phyloP scores from a whole-genome alignment of 176 grass and related monocot species.

The Panicum miliaceum region DNA sequence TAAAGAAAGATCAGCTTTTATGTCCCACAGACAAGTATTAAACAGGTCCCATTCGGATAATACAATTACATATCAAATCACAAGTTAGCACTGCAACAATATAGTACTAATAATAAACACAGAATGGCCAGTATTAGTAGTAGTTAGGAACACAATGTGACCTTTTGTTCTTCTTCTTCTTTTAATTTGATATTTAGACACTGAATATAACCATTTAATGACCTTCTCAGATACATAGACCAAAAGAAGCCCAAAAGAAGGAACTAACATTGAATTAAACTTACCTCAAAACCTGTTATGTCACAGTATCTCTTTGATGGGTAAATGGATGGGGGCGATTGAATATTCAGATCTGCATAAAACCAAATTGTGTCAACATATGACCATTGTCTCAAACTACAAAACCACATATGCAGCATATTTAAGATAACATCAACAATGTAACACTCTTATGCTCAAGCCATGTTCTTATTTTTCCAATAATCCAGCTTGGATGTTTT shows the following conservation, averaged over 20 bases:
- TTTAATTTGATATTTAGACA: conserved; percentile 5
- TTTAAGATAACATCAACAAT: not conserved
- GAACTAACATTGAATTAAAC: conserved; percentile 30
- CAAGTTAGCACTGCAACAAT: not conserved
- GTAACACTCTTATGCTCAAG: not conserved
- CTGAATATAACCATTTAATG: conserved; percentile 14
- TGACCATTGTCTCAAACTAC: not conserved
- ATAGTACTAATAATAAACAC: not conserved
- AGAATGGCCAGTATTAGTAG: not conserved
- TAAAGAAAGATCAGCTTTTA: not conserved
- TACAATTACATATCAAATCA: not conserved
- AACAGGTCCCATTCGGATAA: not conserved
- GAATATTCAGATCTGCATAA: conserved; percentile 86
- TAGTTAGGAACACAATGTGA: not conserved
- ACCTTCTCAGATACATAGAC: not conserved
- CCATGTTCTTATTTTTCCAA: not conserved
- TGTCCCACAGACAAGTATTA: not conserved
- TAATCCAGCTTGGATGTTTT: not conserved
- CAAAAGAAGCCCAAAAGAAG: not conserved
- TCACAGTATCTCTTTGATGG: conserved; percentile 97
- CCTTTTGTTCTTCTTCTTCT: not conserved
- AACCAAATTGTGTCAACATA: conserved; percentile 9
- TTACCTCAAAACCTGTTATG: conserved; percentile 95
- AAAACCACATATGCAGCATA: conserved; percentile 6
- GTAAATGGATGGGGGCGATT: conserved; percentile 90